phyloP scores from a whole-genome alignment of 2,329 filamentous ascomycete species.

The Diaporthe sp. region DNA sequence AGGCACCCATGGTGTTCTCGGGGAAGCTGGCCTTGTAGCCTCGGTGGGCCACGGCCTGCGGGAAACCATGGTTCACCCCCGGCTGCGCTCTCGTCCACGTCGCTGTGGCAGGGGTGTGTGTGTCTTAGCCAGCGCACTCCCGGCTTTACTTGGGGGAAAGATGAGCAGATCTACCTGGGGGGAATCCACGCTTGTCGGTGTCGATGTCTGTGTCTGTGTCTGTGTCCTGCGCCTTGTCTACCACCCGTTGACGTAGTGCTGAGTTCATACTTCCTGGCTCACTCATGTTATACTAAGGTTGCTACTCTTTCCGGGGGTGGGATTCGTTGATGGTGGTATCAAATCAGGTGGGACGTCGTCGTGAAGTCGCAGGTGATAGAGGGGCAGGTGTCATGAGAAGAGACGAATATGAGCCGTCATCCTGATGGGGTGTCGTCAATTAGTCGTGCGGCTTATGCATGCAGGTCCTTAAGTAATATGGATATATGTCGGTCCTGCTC shows the following conservation, averaged over 20 bases:
- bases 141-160: background rate
- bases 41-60: constrained; percentile 81
- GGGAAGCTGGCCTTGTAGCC: constrained; percentile 82
- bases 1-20: constrained; percentile 88
- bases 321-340: background rate
- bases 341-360: background rate
- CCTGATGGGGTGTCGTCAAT: background rate
- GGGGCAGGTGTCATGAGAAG: background rate
- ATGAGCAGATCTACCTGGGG: constrained; percentile 24
- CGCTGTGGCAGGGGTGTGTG: background rate
- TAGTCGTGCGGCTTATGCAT: constrained; percentile 3
- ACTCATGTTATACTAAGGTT: background rate
- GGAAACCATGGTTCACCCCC: constrained; percentile 51
- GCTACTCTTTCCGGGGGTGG: background rate
- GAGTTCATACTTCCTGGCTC: background rate
- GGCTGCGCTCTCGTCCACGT: constrained; percentile 22
- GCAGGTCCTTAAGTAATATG: background rate
- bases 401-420: background rate
- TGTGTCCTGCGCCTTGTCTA: background rate
- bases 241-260: constrained; percentile 3
- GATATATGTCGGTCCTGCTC: constrained; percentile 9
- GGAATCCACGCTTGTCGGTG: constrained; percentile 23
- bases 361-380: background rate
- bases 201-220: background rate
- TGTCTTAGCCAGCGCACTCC: background rate